Conservation (phyloP, 225 moss, liverwort and hornwort species). For the Pleurozium schreberi region DNA sequence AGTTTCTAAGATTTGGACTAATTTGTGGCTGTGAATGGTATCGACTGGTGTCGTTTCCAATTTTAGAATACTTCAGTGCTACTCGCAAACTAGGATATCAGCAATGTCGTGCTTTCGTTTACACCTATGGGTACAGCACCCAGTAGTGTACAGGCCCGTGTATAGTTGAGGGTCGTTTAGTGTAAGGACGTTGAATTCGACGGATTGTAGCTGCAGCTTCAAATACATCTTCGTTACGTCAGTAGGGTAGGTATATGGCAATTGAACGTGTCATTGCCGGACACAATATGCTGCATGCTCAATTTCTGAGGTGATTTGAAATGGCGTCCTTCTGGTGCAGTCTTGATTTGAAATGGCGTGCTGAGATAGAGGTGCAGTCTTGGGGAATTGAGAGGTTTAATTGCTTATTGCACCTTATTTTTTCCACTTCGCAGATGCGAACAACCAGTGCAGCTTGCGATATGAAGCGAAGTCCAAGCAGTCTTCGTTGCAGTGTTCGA, state of each 20-base stretch:
- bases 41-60: not conserved
- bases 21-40: not conserved
- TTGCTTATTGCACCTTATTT: not conserved
- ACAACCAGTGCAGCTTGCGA: slow-evolving; percentile 19
- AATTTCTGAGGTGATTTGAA: not conserved
- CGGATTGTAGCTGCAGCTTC: not conserved
- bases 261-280: not conserved
- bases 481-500: slow-evolving; percentile 44
- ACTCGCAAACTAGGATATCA: not conserved
- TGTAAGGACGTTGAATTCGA: not conserved
- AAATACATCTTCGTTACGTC: not conserved
- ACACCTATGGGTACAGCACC: not conserved
- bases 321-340: not conserved
- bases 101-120: not conserved
- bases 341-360: too few relatives aligned
- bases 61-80: not conserved
- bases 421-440: slow-evolving; percentile 4
- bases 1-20: not conserved
- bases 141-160: not conserved
- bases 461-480: slow-evolving; percentile 36
- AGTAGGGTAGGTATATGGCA: not conserved
- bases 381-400: not conserved
- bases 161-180: not conserved
- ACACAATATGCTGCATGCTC: not conserved
- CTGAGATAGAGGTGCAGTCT: not conserved